Evolutionary conservation across 73 alveolate species (phyloP).

Genomic region (Paramecium tetraurelia): DNA sequence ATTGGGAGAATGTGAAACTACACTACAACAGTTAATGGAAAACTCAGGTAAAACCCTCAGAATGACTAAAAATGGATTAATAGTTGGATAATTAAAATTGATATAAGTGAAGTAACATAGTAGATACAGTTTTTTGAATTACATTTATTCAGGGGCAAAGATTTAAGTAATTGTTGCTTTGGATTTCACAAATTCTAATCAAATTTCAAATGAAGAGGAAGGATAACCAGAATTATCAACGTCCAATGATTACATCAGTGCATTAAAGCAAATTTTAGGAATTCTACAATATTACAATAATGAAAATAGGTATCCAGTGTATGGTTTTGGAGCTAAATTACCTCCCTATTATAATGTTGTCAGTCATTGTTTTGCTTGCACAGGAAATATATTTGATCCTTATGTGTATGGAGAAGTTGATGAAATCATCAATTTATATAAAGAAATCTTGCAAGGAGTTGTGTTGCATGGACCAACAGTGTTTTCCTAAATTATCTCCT

Average conservation of each 20-base stretch:
- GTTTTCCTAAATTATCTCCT: slow-evolving; percentile 69
- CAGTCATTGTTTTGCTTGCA: slow-evolving; percentile 91
- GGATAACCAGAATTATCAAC: slow-evolving; percentile 71
- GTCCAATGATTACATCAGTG: slow-evolving; percentile 79
- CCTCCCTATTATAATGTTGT: slow-evolving; percentile 70
- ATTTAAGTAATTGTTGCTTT: slow-evolving; percentile 83
- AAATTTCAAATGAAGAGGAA: slow-evolving; percentile 69
- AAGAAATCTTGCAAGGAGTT: slow-evolving; percentile 69
- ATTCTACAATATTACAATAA: slow-evolving; percentile 88
- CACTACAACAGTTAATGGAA: slow-evolving; percentile 47
- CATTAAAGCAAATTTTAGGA: slow-evolving; percentile 79
- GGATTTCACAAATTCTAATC: slow-evolving; percentile 93
- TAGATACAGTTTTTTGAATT: slow-evolving; percentile 81
- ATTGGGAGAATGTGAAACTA: slow-evolving; percentile 60
- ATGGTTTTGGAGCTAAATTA: slow-evolving; percentile 94
- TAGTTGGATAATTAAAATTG: slow-evolving; percentile 46
- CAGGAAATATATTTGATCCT: slow-evolving; percentile 89
- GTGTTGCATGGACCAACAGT: slow-evolving; percentile 93
- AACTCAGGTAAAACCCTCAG: slow-evolving; percentile 34
- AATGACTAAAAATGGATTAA: slow-evolving; percentile 36
- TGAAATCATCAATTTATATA: slow-evolving; percentile 82
- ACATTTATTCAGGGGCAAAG: slow-evolving; percentile 76
- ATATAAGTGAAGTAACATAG: slow-evolving; percentile 15
- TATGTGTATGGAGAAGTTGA: slow-evolving; percentile 81
- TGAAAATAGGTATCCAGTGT: slow-evolving; percentile 90